Evolutionary conservation across 805 yeast species (phyloP), one percentile per base, ranked within the genome.

Genomic region (Metschnikowia drakensbergensis): DNA sequence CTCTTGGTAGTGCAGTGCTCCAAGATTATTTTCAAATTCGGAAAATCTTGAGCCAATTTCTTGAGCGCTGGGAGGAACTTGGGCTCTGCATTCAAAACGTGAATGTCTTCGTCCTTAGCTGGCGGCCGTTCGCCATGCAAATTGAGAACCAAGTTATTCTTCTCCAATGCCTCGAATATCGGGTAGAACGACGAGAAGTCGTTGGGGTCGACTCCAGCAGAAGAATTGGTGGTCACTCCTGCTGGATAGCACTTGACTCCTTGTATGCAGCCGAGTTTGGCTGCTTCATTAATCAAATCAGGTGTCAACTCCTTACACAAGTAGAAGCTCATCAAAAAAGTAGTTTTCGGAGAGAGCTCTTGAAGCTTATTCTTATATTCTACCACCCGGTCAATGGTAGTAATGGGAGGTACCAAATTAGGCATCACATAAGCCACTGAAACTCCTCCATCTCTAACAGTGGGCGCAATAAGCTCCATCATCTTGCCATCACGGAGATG

Each of bases 191-290:
- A 82, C 42, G 85, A 79, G 68, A 94, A 94, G 61, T 92, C 96
- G 59, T 90, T 88, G 25, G 95, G 95, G 65, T 87, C 94, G 25
- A 94, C 97, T 44, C 99, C 99, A 3, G 84, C 87, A 42, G 79
- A 68, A 7, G 97, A 89, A 71, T 94, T 94, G 35, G 99, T 94
- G n/a, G 99, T 94, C 30, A 94, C 99, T 39, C 99, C 99, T 1
- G 98, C 97, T 37, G 99, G 99, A 66, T 94, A 94, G 65, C 96
- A 90, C 67, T 94, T 94, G 57, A 94, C 88, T 48, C 99, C 99
- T 29, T 82, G 75, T 47, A 92, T 82, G 34, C 81, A 82, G 1
- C 83, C 83, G 13, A 68, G 60, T 47, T 74, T 63, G 6, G 91
- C 95, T 32, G 97, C 98, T 53, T 81, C 79, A 47, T 80, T 82